phyloP scores from a whole-genome alignment of 2,329 filamentous ascomycete genomes.

The Coniochaeta prunicola region DNA sequence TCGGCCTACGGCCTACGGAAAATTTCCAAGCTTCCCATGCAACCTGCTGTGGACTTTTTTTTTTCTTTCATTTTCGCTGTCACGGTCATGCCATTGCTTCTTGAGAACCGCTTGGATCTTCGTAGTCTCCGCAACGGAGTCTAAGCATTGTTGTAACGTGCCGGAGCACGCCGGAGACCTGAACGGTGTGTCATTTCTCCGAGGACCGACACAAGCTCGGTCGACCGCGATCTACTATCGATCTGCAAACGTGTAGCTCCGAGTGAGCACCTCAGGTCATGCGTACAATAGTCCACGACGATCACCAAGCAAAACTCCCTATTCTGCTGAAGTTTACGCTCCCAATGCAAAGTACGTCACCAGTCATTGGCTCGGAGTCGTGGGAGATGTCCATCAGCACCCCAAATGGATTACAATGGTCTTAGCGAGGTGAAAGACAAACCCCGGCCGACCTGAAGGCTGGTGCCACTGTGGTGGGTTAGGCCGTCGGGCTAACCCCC shows the following conservation, averaged over 20 bases:
- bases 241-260: neutral
- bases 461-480: neutral
- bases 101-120: neutral
- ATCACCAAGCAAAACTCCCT: neutral
- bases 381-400: neutral
- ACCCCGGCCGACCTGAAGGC: neutral
- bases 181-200: neutral
- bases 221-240: neutral
- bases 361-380: neutral
- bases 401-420: neutral
- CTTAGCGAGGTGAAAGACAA: neutral
- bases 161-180: neutral
- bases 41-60: neutral
- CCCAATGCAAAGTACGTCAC: neutral
- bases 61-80: neutral
- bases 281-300: neutral
- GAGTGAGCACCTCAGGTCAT: neutral
- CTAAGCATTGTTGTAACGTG: neutral
- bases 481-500: neutral
- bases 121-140: neutral
- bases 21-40: neutral
- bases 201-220: neutral
- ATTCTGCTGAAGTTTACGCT: neutral
- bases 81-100: neutral
- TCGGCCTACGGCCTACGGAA: neutral